phyloP scores from a whole-genome alignment of 2,329 filamentous ascomycete species.

The Diplodia intermedia region DNA sequence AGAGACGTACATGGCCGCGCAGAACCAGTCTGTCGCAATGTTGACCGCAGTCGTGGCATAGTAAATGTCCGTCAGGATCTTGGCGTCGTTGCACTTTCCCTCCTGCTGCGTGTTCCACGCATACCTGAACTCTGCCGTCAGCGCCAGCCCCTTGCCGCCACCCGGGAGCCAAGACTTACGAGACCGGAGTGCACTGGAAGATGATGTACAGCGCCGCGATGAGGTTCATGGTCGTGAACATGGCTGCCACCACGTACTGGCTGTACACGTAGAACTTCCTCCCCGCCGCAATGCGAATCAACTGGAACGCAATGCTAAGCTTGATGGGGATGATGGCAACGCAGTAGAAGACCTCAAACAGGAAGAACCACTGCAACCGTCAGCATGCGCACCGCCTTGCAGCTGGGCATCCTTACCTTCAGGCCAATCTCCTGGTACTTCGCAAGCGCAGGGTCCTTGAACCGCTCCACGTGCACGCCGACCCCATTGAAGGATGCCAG shows the following conservation, averaged over 20 bases:
- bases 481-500: slow-evolving; percentile 44
- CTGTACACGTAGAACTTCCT: slow-evolving; percentile 40
- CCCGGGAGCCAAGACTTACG: slow-evolving; percentile 32
- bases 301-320: slow-evolving; percentile 47
- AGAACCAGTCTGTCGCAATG: slow-evolving; percentile 49
- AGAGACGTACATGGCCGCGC: slow-evolving; percentile 42
- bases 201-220: slow-evolving; percentile 47
- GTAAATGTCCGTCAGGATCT: slow-evolving; percentile 43
- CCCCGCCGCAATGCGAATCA: slow-evolving; percentile 45
- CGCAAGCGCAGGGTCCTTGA: slow-evolving; percentile 34
- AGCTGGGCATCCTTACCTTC: slow-evolving; percentile 30
- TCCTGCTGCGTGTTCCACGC: slow-evolving; percentile 41
- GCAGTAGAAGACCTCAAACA: slow-evolving; percentile 49
- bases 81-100: slow-evolving; percentile 40
- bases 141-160: background rate
- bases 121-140: slow-evolving; percentile 35
- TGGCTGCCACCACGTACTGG: slow-evolving; percentile 41
- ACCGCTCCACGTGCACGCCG: slow-evolving; percentile 42
- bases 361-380: slow-evolving; percentile 45
- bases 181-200: slow-evolving; percentile 46
- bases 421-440: slow-evolving; percentile 37
- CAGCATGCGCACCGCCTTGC: background rate
- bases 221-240: slow-evolving; percentile 44
- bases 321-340: slow-evolving; percentile 47
- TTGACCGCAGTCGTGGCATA: slow-evolving; percentile 48